Conservation (phyloP, 345 rosid species). For the Garcia nutans region DNA sequence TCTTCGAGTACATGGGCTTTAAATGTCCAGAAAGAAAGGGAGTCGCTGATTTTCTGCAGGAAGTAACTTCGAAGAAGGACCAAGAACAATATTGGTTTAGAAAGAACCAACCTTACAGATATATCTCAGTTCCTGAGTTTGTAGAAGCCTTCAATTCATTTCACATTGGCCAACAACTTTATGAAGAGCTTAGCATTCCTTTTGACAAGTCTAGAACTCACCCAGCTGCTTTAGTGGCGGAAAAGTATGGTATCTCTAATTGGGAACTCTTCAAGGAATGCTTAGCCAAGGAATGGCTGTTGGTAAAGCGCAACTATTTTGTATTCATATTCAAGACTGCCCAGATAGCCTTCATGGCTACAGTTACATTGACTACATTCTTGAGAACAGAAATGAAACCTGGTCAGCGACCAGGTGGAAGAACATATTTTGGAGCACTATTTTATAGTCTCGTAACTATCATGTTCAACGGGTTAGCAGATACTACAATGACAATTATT, state of each 20-base stretch:
- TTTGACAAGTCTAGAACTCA: slow-evolving; percentile 55
- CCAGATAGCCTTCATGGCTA: slow-evolving; percentile 22
- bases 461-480: slow-evolving; percentile 25
- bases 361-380: slow-evolving; percentile 18
- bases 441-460: slow-evolving; percentile 19
- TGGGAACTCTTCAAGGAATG: slow-evolving; percentile 67
- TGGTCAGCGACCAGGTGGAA: slow-evolving; percentile 13
- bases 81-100: slow-evolving; percentile 76
- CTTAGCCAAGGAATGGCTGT: slow-evolving; percentile 68
- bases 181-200: slow-evolving; percentile 47
- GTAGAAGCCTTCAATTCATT: slow-evolving; percentile 49
- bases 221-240: slow-evolving; percentile 58
- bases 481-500: slow-evolving; percentile 18
- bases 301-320: slow-evolving; percentile 53
- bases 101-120: slow-evolving; percentile 48
- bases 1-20: slow-evolving; percentile 72
- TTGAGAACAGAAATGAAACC: slow-evolving; percentile 24
- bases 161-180: slow-evolving; percentile 45
- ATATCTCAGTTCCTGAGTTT: slow-evolving; percentile 49
- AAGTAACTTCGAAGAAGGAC: slow-evolving; percentile 68
- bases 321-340: slow-evolving; percentile 23
- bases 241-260: slow-evolving; percentile 69
- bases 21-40: slow-evolving; percentile 73
- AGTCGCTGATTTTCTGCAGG: slow-evolving; percentile 76
- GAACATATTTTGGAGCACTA: slow-evolving; percentile 19